Evolutionary conservation across 2,329 filamentous ascomycete species (phyloP).

Genomic region (Seiridium unicorne): DNA sequence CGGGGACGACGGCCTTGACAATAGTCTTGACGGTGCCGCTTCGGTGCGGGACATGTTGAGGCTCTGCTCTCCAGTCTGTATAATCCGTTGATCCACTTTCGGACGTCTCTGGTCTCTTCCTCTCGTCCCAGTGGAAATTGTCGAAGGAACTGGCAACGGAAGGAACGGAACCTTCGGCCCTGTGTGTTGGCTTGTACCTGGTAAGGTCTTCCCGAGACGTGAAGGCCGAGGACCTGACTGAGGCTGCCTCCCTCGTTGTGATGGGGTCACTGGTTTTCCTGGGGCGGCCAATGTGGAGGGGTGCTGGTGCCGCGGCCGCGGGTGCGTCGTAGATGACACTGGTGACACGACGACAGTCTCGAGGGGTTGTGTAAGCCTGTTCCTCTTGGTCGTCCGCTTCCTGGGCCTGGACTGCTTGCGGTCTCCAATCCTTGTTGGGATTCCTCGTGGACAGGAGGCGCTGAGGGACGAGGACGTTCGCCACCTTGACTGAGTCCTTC

Average conservation of each 20-base stretch:
- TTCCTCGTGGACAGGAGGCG: slow-evolving; percentile 1
- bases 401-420: neutral
- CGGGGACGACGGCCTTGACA: slow-evolving; percentile 3
- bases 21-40: slow-evolving; percentile 9
- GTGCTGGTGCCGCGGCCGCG: neutral
- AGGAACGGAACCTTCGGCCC: neutral
- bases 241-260: neutral
- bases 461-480: slow-evolving; percentile 5
- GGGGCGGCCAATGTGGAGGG: neutral
- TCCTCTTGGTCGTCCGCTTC: neutral
- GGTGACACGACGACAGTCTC: neutral
- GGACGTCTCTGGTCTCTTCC: neutral
- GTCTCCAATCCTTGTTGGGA: slow-evolving; percentile 5
- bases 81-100: neutral
- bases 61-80: neutral
- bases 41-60: slow-evolving; percentile 6
- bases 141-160: neutral
- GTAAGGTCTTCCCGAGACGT: neutral
- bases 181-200: neutral
- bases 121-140: neutral
- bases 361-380: neutral
- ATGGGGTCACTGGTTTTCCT: slow-evolving; percentile 5
- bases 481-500: slow-evolving; percentile 4
- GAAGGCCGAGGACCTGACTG: neutral
- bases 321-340: neutral